phyloP scores from a whole-genome alignment of 1,139 yeast species.

The Martiniozyma asiatica region DNA sequence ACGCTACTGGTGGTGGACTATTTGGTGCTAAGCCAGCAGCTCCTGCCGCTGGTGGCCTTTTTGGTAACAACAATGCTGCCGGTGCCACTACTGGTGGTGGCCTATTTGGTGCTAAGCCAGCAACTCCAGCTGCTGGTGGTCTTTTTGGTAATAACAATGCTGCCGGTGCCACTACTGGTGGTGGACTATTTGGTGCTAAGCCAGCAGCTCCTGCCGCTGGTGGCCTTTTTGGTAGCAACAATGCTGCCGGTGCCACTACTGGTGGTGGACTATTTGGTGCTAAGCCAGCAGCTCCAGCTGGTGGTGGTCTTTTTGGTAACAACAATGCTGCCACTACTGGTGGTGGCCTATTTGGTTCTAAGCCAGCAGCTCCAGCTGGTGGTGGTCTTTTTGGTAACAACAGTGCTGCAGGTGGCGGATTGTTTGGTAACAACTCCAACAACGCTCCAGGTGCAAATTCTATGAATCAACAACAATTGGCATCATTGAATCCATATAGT shows the following conservation, averaged over 20 bases:
- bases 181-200: slow-evolving; percentile 15
- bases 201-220: slow-evolving; percentile 18
- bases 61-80: slow-evolving; percentile 19
- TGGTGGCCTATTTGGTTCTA: slow-evolving; percentile 11
- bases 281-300: slow-evolving; percentile 9
- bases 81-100: slow-evolving; percentile 11
- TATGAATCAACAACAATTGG: slow-evolving; percentile 14
- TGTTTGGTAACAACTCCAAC: slow-evolving; percentile 21
- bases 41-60: slow-evolving; percentile 14
- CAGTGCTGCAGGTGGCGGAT: slow-evolving; percentile 19
- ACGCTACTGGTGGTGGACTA: slow-evolving; percentile 15
- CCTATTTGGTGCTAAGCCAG: slow-evolving; percentile 25
- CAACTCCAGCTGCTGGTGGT: slow-evolving; percentile 13
- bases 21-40: slow-evolving; percentile 22
- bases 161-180: slow-evolving; percentile 13
- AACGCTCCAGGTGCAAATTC: slow-evolving; percentile 12
- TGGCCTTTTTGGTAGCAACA: slow-evolving; percentile 25
- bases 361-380: slow-evolving; percentile 5
- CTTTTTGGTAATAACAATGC: slow-evolving; percentile 21
- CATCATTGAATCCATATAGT: slow-evolving; percentile 42
- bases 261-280: slow-evolving; percentile 26
- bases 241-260: slow-evolving; percentile 4
- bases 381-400: slow-evolving; percentile 22
- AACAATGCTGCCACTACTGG: slow-evolving; percentile 8
- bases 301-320: slow-evolving; percentile 16